Evolutionary conservation across 441 rosid genomes (phyloP).

Genomic region (Metrosideros polymorpha): DNA sequence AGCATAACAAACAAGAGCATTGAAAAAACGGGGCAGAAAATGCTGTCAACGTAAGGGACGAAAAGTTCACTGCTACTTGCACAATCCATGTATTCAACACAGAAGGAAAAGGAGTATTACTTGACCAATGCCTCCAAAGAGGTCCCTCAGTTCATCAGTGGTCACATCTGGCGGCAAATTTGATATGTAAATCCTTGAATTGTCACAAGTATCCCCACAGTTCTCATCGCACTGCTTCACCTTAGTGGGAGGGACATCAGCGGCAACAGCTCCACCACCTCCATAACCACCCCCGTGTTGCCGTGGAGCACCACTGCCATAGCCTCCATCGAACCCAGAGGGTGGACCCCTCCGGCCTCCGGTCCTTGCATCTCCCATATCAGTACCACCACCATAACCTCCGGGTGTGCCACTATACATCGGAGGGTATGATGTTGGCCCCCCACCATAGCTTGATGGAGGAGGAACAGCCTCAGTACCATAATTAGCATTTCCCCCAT

Average conservation of each 20-base stretch:
- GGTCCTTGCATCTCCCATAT: conserved; percentile 30
- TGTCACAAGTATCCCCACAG: conserved; percentile 83
- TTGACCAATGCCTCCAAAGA: conserved; percentile 97
- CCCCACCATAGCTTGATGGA: conserved; percentile 76
- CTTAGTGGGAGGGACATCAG: conserved; percentile 32
- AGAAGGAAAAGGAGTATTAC: conserved; percentile 35
- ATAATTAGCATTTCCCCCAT: conserved; percentile 40
- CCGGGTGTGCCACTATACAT: conserved; percentile 61
- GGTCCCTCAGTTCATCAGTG: conserved; percentile 68
- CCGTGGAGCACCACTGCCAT: conserved; percentile 9
- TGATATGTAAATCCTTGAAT: conserved; percentile 85
- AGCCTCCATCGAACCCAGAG: conserved; percentile 42
- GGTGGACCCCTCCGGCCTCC: conserved; percentile 54
- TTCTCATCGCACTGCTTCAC: conserved; percentile 83
- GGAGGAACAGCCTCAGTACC: conserved; percentile 80
- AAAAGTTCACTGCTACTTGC: background rate
- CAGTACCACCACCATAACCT: conserved; percentile 56
- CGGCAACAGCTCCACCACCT: conserved; percentile 32
- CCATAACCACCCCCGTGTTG: conserved; percentile 47
- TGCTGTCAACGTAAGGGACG: background rate
- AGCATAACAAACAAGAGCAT: background rate
- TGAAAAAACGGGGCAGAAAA: background rate
- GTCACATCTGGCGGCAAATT: conserved; percentile 95
- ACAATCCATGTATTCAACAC: background rate
- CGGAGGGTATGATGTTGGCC: conserved; percentile 54